These are phyloP conservation scores for Stephania yunnanensis DNA, from an alignment of 164 flowering plant species.

Conservation along the genomic window DNA sequence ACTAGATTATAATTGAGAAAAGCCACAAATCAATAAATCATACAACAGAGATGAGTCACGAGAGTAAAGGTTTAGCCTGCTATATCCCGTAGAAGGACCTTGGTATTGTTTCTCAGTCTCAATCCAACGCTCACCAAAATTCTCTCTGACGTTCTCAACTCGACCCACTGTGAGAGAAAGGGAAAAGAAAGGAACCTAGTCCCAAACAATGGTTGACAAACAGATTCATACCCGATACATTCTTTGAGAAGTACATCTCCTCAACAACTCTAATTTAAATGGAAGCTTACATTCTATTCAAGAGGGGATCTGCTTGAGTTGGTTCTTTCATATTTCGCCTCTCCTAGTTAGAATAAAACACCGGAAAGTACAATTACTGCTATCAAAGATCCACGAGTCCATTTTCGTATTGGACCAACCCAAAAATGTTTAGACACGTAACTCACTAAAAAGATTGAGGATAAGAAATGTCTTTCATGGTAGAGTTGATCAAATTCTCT, in stretches of 20 bases:
- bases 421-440: neutral
- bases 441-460: too few species aligned
- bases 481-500: too few species aligned
- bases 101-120: neutral
- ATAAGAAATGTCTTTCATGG: too few species aligned
- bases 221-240: too few species aligned
- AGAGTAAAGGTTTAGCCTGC: neutral
- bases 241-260: too few species aligned
- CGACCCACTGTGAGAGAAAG: neutral
- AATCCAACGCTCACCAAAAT: neutral
- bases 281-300: too few species aligned
- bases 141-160: neutral
- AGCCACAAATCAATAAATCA: neutral
- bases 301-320: too few species aligned
- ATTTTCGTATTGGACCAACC: neutral
- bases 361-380: neutral
- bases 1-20: neutral
- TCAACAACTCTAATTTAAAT: too few species aligned
- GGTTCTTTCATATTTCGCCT: neutral
- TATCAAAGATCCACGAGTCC: neutral
- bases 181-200: too few species aligned
- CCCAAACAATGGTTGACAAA: too few species aligned
- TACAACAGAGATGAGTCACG: neutral
- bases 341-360: neutral
- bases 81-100: neutral